phyloP scores from a whole-genome alignment of 2,329 filamentous ascomycete genomes.

The Pyricularia grisea region DNA sequence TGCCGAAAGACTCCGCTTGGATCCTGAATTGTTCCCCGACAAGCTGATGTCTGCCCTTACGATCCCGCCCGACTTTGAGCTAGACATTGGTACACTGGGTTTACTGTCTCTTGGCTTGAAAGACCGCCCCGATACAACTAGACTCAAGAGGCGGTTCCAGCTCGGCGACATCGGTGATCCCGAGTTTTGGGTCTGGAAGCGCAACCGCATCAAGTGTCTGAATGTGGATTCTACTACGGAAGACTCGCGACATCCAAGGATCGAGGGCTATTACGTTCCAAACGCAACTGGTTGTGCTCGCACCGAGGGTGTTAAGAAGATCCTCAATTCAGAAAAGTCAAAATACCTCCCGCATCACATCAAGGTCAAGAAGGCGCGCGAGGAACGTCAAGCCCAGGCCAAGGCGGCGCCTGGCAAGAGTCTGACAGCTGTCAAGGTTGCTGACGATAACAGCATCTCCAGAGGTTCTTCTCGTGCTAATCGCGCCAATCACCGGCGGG shows the following conservation, averaged over 20 bases:
- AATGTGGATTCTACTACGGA: slow-evolving; percentile 23
- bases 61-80: slow-evolving; percentile 32
- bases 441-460: slow-evolving; percentile 69
- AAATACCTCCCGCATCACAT: slow-evolving; percentile 97
- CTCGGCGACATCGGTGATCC: slow-evolving; percentile 36
- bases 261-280: slow-evolving; percentile 68
- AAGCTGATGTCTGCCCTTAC: slow-evolving; percentile 34
- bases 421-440: slow-evolving; percentile 61
- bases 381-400: slow-evolving; percentile 75
- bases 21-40: slow-evolving; percentile 40
- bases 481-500: slow-evolving; percentile 88
- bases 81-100: slow-evolving; percentile 36
- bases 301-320: slow-evolving; percentile 91
- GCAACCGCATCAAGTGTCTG: slow-evolving; percentile 45
- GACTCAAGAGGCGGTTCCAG: slow-evolving; percentile 37
- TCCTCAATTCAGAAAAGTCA: slow-evolving; percentile 93
- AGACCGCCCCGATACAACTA: slow-evolving; percentile 39
- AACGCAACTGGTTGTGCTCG: slow-evolving; percentile 79
- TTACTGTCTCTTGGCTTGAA: slow-evolving; percentile 30
- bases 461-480: slow-evolving; percentile 90
- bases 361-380: slow-evolving; percentile 83
- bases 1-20: slow-evolving; percentile 15
- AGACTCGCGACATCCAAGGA: slow-evolving; percentile 21
- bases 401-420: slow-evolving; percentile 30
- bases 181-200: slow-evolving; percentile 48